A percentile compares a stretch with the other conserved stretches of the same genome.
phyloP scores from a whole-genome alignment of 345 rosid species.

The Mallotus nudiflorus region DNA sequence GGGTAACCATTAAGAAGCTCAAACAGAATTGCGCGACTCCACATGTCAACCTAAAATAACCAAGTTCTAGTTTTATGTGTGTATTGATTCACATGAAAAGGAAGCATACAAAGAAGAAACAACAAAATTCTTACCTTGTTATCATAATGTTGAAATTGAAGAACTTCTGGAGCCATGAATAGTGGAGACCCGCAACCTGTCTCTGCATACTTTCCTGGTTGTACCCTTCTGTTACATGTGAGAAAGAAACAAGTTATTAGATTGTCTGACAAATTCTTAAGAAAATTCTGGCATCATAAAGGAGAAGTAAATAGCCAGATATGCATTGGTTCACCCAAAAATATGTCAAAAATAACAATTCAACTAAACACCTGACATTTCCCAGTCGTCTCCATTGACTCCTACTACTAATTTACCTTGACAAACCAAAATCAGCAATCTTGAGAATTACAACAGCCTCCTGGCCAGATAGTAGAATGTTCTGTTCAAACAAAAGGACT shows the following conservation, averaged over 20 bases:
- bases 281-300: background rate
- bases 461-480: slow-evolving; percentile 50
- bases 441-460: slow-evolving; percentile 51
- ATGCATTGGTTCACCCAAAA: background rate
- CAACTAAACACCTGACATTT: background rate
- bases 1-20: slow-evolving; percentile 71
- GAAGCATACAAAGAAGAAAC: background rate
- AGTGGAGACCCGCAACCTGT: slow-evolving; percentile 65
- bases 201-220: slow-evolving; percentile 46
- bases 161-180: slow-evolving; percentile 85
- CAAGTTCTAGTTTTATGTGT: slow-evolving; percentile 7
- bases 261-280: background rate
- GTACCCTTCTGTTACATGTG: slow-evolving; percentile 38
- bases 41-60: slow-evolving; percentile 62
- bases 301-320: background rate
- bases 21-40: slow-evolving; percentile 77
- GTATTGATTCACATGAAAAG: background rate
- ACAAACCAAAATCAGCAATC: slow-evolving; percentile 77
- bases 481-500: slow-evolving; percentile 38
- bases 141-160: slow-evolving; percentile 64
- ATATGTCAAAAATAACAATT: background rate
- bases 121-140: slow-evolving; percentile 42
- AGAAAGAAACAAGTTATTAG: background rate
- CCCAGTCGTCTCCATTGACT: background rate
- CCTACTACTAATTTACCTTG: slow-evolving; percentile 46